Evolutionary conservation across 148 eudicot species (phyloP).

Genomic region (Fagopyrum tataricum): DNA sequence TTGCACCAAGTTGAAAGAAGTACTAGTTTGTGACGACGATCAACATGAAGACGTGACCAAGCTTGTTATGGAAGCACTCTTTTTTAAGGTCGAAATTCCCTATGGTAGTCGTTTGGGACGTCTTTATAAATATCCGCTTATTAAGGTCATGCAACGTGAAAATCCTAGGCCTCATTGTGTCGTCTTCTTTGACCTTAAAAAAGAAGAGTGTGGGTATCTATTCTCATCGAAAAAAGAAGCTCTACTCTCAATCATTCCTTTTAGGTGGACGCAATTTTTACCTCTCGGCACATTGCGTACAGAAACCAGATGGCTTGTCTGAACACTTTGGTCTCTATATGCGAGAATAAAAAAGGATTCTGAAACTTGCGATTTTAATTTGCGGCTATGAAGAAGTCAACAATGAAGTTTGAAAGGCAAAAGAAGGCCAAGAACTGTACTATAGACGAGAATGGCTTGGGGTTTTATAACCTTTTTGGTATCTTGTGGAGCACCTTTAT

Average conservation of each 20-base stretch:
- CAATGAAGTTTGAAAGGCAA: too few species aligned
- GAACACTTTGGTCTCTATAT: not conserved
- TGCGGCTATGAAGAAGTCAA: too few species aligned
- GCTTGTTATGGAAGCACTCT: conserved; percentile 72
- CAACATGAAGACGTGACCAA: conserved; percentile 72
- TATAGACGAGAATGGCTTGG: too few species aligned
- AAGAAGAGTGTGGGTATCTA: conserved; percentile 58
- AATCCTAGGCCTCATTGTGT: conserved; percentile 70
- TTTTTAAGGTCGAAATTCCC: conserved; percentile 78
- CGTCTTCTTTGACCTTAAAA: conserved; percentile 68
- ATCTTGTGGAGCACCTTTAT: too few species aligned
- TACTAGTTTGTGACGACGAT: conserved; percentile 58
- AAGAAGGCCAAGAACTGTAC: too few species aligned
- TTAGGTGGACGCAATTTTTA: conserved; percentile 84
- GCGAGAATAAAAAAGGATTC: not conserved
- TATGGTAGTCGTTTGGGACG: conserved; percentile 64
- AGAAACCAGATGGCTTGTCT: conserved; percentile 18
- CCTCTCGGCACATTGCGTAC: conserved; percentile 69
- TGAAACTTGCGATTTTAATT: not conserved
- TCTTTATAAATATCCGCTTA: conserved; percentile 71
- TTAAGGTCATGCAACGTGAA: conserved; percentile 73
- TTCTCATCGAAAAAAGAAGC: conserved; percentile 58
- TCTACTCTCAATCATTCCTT: conserved; percentile 78
- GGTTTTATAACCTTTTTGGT: too few species aligned
- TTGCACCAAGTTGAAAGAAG: conserved; percentile 66